A percentile compares a stretch with the other conserved stretches of the same genome.
Evolutionary conservation across 179 eudicot genomes (phyloP).

Genomic region (Silene vulgaris): DNA sequence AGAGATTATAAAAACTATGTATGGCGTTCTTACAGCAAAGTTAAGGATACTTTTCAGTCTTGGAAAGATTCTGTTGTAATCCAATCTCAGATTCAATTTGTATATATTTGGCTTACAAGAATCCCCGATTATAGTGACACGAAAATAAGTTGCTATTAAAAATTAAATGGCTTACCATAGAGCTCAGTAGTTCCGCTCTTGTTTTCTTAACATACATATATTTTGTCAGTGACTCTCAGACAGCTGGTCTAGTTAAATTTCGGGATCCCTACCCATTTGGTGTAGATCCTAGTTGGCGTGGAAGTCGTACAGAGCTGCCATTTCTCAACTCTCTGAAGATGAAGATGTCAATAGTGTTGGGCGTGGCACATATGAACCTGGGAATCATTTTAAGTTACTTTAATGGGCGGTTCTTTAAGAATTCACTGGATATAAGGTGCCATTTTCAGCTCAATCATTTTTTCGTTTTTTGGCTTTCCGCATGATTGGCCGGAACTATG

Average conservation of each 20-base stretch:
- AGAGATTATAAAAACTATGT: background rate
- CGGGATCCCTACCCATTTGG: slow-evolving; percentile 95
- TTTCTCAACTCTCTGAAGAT: slow-evolving; percentile 89
- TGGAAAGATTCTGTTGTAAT: background rate
- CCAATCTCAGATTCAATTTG: background rate
- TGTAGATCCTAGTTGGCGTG: slow-evolving; percentile 98
- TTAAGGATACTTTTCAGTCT: slow-evolving; percentile 1
- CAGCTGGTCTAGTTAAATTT: slow-evolving; percentile 70
- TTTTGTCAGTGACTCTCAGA: slow-evolving; percentile 57
- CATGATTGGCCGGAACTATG: background rate
- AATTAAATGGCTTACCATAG: background rate
- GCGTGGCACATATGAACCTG: slow-evolving; percentile 84
- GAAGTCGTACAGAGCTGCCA: slow-evolving; percentile 95
- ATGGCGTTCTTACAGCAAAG: background rate
- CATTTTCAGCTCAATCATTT: slow-evolving; percentile 22
- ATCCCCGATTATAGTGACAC: background rate
- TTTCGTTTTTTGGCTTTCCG: slow-evolving; percentile 12
- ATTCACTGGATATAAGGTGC: slow-evolving; percentile 75
- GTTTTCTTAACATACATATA: slow-evolving; percentile 13
- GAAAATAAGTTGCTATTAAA: background rate
- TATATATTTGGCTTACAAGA: background rate
- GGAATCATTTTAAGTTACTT: slow-evolving; percentile 90
- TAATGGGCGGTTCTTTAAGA: slow-evolving; percentile 74
- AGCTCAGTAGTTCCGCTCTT: background rate
- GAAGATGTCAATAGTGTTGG: slow-evolving; percentile 97